Evolutionary conservation across 2,329 filamentous ascomycete genomes (phyloP).

Genomic region (Cadophora luteo-olivacea): DNA sequence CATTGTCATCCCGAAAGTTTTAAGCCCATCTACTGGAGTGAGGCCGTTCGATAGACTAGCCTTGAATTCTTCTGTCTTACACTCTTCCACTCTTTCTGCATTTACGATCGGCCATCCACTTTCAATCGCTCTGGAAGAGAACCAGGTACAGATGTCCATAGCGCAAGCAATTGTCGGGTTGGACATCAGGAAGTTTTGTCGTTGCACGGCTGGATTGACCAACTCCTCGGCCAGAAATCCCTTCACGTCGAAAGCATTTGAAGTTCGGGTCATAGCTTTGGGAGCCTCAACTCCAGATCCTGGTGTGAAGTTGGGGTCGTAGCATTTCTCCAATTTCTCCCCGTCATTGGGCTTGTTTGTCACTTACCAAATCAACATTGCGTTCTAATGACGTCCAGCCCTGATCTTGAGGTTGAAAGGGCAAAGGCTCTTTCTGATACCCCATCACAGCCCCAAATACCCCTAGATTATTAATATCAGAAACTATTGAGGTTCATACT

Average conservation of each 20-base stretch:
- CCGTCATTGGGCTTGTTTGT: too few relatives aligned
- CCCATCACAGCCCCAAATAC: neutral
- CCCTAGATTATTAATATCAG: neutral
- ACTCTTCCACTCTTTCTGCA: conserved; percentile 2
- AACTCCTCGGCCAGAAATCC: neutral
- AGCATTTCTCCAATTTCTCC: neutral
- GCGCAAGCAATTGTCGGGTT: neutral
- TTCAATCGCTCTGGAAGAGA: neutral
- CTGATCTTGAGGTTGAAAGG: neutral
- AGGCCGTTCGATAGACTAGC: neutral
- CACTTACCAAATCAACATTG: conserved; percentile 11
- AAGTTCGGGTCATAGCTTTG: conserved; percentile 5
- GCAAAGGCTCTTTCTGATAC: neutral
- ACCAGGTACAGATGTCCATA: conserved; percentile 11
- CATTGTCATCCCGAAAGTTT: conserved; percentile 7
- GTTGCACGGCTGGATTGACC: neutral
- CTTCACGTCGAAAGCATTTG: neutral
- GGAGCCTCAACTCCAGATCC: neutral
- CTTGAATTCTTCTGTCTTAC: conserved; percentile 13
- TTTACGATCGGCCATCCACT: conserved; percentile 1
- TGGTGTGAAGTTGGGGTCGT: neutral
- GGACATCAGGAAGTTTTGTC: neutral
- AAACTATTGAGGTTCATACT: too few relatives aligned
- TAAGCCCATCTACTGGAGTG: conserved; percentile 6
- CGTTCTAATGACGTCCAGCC: neutral